A percentile compares a stretch with the other conserved stretches of the same genome.
Conservation (phyloP, 495 filamentous ascomycete species). For the Aspergillus homomorphus region DNA sequence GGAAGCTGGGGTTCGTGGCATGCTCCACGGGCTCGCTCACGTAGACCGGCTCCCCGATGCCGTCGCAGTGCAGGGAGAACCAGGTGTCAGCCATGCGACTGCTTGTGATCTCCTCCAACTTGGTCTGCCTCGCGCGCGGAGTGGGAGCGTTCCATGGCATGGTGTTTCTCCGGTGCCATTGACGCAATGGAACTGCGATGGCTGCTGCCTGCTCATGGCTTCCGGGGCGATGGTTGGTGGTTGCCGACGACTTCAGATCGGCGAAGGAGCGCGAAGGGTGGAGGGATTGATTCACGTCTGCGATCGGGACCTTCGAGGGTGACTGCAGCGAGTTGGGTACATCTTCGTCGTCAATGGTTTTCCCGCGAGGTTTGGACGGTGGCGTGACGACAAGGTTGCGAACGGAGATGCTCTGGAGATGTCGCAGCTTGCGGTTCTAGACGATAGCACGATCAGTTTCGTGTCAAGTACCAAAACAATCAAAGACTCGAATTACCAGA, state of each 20-base stretch:
- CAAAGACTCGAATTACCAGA: constrained; percentile 29
- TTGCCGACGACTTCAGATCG: constrained; percentile 51
- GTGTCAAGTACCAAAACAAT: background rate
- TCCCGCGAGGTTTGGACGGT: constrained; percentile 54
- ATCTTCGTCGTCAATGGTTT: constrained; percentile 82
- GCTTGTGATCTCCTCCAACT: constrained; percentile 68
- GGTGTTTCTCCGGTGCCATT: constrained; percentile 62
- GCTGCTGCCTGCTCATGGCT: constrained; percentile 15
- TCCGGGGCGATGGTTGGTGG: constrained; percentile 20
- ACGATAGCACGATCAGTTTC: constrained; percentile 11
- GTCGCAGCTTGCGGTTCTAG: constrained; percentile 83
- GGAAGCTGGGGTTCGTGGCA: constrained; percentile 88
- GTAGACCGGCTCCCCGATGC: constrained; percentile 71
- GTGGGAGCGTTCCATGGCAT: constrained; percentile 64
- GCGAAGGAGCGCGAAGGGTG: constrained; percentile 74
- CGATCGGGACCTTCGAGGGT: constrained; percentile 64
- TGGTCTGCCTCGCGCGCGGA: constrained; percentile 67
- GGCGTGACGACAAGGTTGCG: constrained; percentile 73
- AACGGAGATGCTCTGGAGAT: constrained; percentile 81
- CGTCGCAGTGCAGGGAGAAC: constrained; percentile 76
- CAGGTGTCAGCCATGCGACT: constrained; percentile 81
- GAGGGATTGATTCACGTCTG: constrained; percentile 52
- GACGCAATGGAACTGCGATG: constrained; percentile 20
- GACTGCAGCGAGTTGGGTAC: constrained; percentile 65
- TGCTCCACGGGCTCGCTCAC: constrained; percentile 79